Percentiles rank a stretch among this genome's conserved stretches.
Evolutionary conservation across 2,329 filamentous ascomycete species (phyloP).

Genomic region (Aspergillus jensenii): DNA sequence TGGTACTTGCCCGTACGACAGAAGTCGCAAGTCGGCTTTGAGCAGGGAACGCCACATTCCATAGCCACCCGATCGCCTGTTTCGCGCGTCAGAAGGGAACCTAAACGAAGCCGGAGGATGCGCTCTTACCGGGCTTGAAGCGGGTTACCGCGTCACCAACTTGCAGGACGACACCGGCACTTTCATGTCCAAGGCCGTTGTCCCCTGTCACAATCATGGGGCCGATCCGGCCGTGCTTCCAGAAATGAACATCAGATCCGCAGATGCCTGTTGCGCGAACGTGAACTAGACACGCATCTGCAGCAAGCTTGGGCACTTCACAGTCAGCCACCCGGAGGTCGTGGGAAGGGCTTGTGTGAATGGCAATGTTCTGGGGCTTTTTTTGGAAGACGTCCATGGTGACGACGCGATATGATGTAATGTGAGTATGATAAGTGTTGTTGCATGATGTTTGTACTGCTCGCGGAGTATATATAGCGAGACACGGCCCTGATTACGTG

Average conservation of each 20-base stretch:
- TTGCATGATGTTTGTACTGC: background rate
- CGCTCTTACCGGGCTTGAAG: conserved; percentile 17
- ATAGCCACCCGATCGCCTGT: conserved; percentile 20
- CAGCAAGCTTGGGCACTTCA: conserved; percentile 14
- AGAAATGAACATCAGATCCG: conserved; percentile 22
- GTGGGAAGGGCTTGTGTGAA: conserved; percentile 19
- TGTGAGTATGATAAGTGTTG: background rate
- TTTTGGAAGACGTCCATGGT: conserved; percentile 16
- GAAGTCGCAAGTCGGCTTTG: conserved; percentile 17
- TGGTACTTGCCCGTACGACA: conserved; percentile 20
- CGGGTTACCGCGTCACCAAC: conserved; percentile 17
- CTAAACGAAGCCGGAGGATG: background rate
- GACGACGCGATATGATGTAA: background rate
- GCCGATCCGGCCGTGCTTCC: conserved; percentile 21
- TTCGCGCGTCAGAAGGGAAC: background rate
- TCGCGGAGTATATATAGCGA: background rate
- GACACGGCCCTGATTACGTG: background rate
- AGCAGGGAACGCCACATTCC: conserved; percentile 21
- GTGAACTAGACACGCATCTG: conserved; percentile 17
- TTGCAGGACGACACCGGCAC: conserved; percentile 17
- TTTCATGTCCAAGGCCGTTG: conserved; percentile 22
- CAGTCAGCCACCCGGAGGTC: conserved; percentile 21
- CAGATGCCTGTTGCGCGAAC: conserved; percentile 21
- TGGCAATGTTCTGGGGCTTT: conserved; percentile 18
- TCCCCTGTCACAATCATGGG: conserved; percentile 20